Base-by-base conservation (phyloP, 2,329 filamentous ascomycete genomes). In the Botrytis fabae region DNA sequence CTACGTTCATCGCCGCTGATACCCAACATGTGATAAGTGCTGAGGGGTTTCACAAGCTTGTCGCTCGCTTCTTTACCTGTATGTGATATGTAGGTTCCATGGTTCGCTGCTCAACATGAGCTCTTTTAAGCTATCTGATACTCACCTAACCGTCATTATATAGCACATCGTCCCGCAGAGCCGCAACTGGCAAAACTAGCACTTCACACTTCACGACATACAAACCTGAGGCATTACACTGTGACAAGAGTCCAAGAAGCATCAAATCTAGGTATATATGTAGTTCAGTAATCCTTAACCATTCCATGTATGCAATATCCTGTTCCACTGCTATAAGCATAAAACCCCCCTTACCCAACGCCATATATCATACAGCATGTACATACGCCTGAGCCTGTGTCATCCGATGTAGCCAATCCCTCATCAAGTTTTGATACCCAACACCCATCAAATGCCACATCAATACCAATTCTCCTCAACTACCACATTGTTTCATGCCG, bases 381-480 rank as follows among this genome's bases (percentile, higher is more conserved):
- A 57, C 48, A 69, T 57, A 44, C 48, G 48, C 65, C 65, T 48
- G 38, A 57, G n/a, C 65, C 48, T 42, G 10, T 44, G 28, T 57
- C 48, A 40, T 69, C 65, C n/a, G 28, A 42, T 44, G 40, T 57
- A 57, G n/a, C 65, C 65, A 57, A 57, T 57, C n/a, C 35, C 38
- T 42, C 65, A 32, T 51, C 48, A 69, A 69, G 65, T 57, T 57
- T 68, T 69, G 38, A 69, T 69, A 69, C 48, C 65, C 65, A 69
- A 57, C 35, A 69, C 65, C 65, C n/a, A 44, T 42, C 65, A n/a
- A n/a, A n/a, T 68, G 35, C 25, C 35, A n/a, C 35, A 40, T 63
- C 48, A 18, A 68, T 57, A 18, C 46, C 35, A 25, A 25, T 28
- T 9, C 35, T 54, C 9, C 35, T 20, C 18, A 20, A 57, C 40